Conservation (phyloP, 1,284 basidiomycete genomes). For the Sanghuangporus weigelae region DNA sequence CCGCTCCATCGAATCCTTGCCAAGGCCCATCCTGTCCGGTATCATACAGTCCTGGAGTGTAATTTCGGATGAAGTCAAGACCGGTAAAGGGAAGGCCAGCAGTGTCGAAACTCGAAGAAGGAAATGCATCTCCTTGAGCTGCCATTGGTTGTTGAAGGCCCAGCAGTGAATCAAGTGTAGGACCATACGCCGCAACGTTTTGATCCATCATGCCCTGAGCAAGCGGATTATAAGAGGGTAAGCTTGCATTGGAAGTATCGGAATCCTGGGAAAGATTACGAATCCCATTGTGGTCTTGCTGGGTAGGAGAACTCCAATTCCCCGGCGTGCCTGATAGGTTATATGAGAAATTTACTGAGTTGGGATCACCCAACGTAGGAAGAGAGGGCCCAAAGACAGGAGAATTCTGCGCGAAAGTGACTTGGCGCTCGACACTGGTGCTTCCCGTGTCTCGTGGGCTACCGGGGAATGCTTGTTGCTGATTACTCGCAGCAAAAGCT, state of each 20-base stretch:
- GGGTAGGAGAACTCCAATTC: slow-evolving; percentile 8
- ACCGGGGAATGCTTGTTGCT: slow-evolving; percentile 2
- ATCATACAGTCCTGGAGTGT: slow-evolving; percentile 41
- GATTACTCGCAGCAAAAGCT: background rate
- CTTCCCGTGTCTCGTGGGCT: background rate
- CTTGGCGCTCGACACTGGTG: background rate
- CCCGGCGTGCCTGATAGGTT: slow-evolving; percentile 1
- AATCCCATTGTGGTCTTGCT: background rate
- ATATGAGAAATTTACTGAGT: slow-evolving; percentile 5
- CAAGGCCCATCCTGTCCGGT: slow-evolving; percentile 59
- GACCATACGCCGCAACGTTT: slow-evolving; percentile 12
- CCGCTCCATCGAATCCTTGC: slow-evolving; percentile 67
- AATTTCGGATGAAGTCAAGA: slow-evolving; percentile 74
- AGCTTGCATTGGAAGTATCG: slow-evolving; percentile 1
- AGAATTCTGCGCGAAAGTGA: slow-evolving; percentile 9
- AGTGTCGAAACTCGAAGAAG: slow-evolving; percentile 55
- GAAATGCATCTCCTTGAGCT: slow-evolving; percentile 32
- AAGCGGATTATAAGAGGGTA: slow-evolving; percentile 5
- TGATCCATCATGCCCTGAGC: slow-evolving; percentile 10
- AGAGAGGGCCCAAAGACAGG: slow-evolving; percentile 16
- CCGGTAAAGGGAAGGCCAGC: slow-evolving; percentile 74
- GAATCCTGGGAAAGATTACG: slow-evolving; percentile 15
- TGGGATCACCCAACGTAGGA: slow-evolving; percentile 1
- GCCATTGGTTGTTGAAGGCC: slow-evolving; percentile 3
- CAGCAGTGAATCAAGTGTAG: slow-evolving; percentile 12